Evolutionary conservation across 177 flowering plant genomes (phyloP), one percentile per base, ranked within the genome.

Genomic region (Vitis hybrid): DNA sequence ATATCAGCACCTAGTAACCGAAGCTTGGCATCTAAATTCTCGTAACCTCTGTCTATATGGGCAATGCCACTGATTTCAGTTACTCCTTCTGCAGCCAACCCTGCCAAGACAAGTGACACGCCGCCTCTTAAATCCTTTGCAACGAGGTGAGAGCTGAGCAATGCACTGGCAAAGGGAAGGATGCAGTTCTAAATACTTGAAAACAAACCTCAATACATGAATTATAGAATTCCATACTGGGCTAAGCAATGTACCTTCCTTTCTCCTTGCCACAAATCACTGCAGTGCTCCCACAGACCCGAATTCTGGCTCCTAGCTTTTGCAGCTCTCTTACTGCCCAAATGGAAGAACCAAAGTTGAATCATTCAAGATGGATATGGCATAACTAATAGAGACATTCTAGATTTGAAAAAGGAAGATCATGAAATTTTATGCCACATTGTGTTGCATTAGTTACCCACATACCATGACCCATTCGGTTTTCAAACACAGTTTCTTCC

Each of bases 41-140:
- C 83, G 69, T 86, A 86, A 62, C 87, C 87, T 21, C 86, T 73
- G 27, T 84, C 85, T 7, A 84, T 74, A 75, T 86, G 82, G 40
- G 75, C 48, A 50, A 77, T 69, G 21, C 84, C 82, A 62, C 69
- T 59, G 24, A 84, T 73, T 66, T 78, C 78, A 4, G 86, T 84
- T 11, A 57, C 76, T 57, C 88, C 88, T 80, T 79, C 78, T 12
- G 88, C 88, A 56, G 82, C 88, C 71, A 86, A 59, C 63, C 84
- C 85, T 1, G 90, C 88, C 61, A 84, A 74, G 52, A 84, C 83
- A 11, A 86, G 75, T 17, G 87, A 57, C 50, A 72, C 77, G 17
- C 89, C 85, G 57, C 83, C 72, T 70, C 87, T 67, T 69, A 86
- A 72, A 72, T 86, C 83, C 24, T 50, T 62, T 19, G 84, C 87